Evolutionary conservation across 805 yeast genomes (phyloP).

Genomic region (Metschnikowia continentalis): DNA sequence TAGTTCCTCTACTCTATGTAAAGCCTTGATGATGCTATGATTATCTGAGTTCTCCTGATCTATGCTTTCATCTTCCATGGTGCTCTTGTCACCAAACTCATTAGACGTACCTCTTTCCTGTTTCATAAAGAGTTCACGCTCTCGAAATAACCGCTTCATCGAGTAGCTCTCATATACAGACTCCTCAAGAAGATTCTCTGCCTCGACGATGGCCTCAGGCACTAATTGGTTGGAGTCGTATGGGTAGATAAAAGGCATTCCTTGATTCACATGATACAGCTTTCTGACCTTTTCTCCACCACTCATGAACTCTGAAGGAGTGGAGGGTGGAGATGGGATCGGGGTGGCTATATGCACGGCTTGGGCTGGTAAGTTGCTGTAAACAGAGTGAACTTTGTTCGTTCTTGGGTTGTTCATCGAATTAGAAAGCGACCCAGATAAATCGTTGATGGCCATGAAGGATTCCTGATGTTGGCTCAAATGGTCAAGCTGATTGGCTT

Average conservation of each 20-base stretch:
- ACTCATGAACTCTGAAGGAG: constrained; percentile 42
- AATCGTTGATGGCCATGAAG: constrained; percentile 38
- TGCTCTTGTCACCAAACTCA: constrained; percentile 8
- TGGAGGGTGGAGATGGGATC: constrained; percentile 72
- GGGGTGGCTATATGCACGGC: constrained; percentile 79
- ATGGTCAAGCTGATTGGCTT: not conserved
- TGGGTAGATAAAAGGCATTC: constrained; percentile 66
- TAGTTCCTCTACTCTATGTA: constrained; percentile 56
- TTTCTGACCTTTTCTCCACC: constrained; percentile 50
- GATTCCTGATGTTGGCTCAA: constrained; percentile 1
- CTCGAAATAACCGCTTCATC: constrained; percentile 67
- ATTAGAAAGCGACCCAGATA: constrained; percentile 54
- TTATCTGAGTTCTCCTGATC: constrained; percentile 30
- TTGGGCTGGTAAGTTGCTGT: constrained; percentile 48
- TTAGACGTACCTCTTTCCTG: constrained; percentile 58
- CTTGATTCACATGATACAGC: constrained; percentile 60
- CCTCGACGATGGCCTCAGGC: constrained; percentile 78
- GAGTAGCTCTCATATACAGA: constrained; percentile 64
- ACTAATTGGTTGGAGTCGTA: constrained; percentile 31
- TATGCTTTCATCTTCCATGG: constrained; percentile 16
- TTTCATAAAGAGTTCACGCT: constrained; percentile 63
- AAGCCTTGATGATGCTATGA: constrained; percentile 33
- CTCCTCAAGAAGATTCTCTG: constrained; percentile 59
- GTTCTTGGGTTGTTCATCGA: constrained; percentile 58
- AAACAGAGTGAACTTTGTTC: constrained; percentile 39